phyloP scores from a whole-genome alignment of 306 rosid genomes.

The Malus asiatica region DNA sequence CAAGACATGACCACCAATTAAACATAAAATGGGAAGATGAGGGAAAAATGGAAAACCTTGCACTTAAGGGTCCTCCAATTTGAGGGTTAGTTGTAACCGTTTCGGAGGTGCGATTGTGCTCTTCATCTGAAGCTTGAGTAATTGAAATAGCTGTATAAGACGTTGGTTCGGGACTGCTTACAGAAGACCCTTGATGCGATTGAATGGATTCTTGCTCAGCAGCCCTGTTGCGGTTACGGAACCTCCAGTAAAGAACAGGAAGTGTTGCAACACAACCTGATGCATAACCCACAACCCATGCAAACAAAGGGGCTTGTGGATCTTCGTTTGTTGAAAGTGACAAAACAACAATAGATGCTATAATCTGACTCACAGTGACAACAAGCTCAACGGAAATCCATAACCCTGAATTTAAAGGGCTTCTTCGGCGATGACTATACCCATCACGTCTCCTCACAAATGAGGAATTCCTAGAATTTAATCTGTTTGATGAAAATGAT shows the following conservation, averaged over 20 bases:
- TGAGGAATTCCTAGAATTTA: conserved; percentile 43
- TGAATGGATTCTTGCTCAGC: conserved; percentile 35
- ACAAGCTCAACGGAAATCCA: conserved; percentile 74
- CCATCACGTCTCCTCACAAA: conserved; percentile 49
- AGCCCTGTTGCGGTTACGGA: conserved; percentile 35
- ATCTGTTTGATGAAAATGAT: conserved; percentile 32
- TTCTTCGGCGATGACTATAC: conserved; percentile 47
- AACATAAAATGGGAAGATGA: not conserved
- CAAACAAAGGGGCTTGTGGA: conserved; percentile 63
- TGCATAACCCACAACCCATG: conserved; percentile 76
- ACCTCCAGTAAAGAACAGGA: conserved; percentile 67
- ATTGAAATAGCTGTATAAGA: conserved; percentile 50
- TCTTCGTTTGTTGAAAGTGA: conserved; percentile 52
- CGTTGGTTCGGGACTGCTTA: conserved; percentile 35
- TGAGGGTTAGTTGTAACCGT: conserved; percentile 30
- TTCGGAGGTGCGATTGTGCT: conserved; percentile 30
- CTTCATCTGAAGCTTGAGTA: conserved; percentile 46
- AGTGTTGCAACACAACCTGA: conserved; percentile 66
- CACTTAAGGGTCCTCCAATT: conserved; percentile 34
- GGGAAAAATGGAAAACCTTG: conserved; percentile 29
- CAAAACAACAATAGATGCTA: conserved; percentile 63
- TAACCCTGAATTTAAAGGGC: conserved; percentile 64
- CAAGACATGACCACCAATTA: not conserved
- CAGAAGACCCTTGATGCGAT: conserved; percentile 43
- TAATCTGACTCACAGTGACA: conserved; percentile 61